Conservation (phyloP, 768 basidiomycete species). For the Boletus edulis region DNA sequence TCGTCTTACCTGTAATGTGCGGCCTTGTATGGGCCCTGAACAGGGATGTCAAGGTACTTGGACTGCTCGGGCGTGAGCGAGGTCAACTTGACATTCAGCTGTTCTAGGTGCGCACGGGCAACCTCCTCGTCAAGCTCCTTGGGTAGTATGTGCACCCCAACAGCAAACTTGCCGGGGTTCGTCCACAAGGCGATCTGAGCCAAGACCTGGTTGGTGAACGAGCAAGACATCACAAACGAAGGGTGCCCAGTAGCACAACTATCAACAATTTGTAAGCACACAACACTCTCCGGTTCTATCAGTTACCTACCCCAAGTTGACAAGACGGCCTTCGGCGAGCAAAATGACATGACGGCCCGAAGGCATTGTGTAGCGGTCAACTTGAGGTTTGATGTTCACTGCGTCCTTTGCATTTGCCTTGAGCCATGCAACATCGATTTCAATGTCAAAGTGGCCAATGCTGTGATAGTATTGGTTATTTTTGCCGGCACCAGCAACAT, state of each 20-base stretch:
- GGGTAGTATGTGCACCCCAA: slow-evolving; percentile 98
- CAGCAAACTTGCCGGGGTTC: slow-evolving; percentile 84
- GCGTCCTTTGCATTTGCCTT: slow-evolving; percentile 84
- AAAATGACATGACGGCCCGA: slow-evolving; percentile 94
- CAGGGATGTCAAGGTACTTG: slow-evolving; percentile 87
- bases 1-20: slow-evolving; percentile 57
- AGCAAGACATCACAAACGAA: slow-evolving; percentile 99
- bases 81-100: slow-evolving; percentile 94
- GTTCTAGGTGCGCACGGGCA: slow-evolving; percentile 89
- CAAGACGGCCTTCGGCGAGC: slow-evolving; percentile 97
- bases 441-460: slow-evolving; percentile 84
- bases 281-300: background rate
- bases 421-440: slow-evolving; percentile 98
- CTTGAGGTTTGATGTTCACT: slow-evolving; percentile 97
- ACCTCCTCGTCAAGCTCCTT: slow-evolving; percentile 99
- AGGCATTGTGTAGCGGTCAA: slow-evolving; percentile 94
- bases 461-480: slow-evolving; percentile 35
- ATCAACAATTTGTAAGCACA: slow-evolving; percentile 7
- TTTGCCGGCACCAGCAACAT: background rate
- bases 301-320: slow-evolving; percentile 83
- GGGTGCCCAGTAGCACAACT: slow-evolving; percentile 98
- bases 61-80: slow-evolving; percentile 70
- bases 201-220: slow-evolving; percentile 97
- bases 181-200: slow-evolving; percentile 99
- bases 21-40: slow-evolving; percentile 77